Conservation (phyloP, 305 asterid genomes). For the Ruellia speciosa region DNA sequence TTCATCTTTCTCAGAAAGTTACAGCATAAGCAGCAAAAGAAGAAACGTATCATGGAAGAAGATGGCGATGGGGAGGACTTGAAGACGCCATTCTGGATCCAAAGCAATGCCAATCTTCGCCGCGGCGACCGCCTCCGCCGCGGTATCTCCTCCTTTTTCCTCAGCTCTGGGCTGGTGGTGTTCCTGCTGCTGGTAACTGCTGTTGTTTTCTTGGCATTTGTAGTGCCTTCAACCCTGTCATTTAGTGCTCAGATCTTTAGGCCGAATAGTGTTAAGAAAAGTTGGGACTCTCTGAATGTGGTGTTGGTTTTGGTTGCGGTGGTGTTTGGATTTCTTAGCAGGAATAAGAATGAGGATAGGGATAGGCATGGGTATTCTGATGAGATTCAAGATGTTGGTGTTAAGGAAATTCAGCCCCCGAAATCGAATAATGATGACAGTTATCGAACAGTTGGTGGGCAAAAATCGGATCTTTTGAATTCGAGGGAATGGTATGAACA, state of each 20-base stretch:
- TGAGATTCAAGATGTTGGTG: constrained; percentile 35
- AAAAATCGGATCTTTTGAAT: constrained; percentile 24
- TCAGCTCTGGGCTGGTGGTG: constrained; percentile 59
- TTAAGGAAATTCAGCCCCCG: constrained; percentile 25
- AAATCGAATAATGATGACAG: constrained; percentile 32
- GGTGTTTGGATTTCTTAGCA: constrained; percentile 63
- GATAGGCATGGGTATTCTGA: constrained; percentile 26
- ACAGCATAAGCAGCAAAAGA: neutral
- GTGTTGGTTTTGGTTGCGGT: constrained; percentile 66
- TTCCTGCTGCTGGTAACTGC: constrained; percentile 52
- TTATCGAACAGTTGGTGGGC: constrained; percentile 20
- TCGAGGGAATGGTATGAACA: constrained; percentile 32
- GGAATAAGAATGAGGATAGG: constrained; percentile 48
- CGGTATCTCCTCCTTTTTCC: constrained; percentile 36
- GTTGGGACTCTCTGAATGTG: constrained; percentile 76
- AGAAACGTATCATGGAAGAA: constrained; percentile 36
- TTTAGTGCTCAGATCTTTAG: constrained; percentile 43
- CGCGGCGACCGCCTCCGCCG: constrained; percentile 45
- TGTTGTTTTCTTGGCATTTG: constrained; percentile 40
- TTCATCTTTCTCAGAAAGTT: neutral
- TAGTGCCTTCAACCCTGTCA: constrained; percentile 49
- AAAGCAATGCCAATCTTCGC: constrained; percentile 41
- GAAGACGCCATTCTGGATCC: constrained; percentile 75
- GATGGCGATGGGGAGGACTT: constrained; percentile 37
- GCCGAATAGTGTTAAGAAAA: constrained; percentile 61